These are phyloP conservation scores for Rutstroemia sp. DNA, from an alignment of 2,329 filamentous ascomycete species.

Conservation along the genomic window DNA sequence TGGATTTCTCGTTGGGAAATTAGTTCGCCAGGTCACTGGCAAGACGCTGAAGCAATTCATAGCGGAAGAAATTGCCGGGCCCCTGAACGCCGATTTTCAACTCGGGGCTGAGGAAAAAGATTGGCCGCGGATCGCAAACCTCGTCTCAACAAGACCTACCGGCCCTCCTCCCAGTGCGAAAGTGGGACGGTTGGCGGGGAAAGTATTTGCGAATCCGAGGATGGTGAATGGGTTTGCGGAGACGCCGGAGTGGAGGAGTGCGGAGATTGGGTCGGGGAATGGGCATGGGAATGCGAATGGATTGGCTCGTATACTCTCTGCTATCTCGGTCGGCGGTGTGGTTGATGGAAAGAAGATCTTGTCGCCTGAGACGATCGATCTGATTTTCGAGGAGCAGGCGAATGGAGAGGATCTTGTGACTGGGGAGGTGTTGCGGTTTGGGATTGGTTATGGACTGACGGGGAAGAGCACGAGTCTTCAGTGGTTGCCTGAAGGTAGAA, in stretches of 20 bases:
- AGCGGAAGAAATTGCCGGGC: conserved; percentile 5
- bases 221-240: background rate
- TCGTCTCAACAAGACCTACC: no score
- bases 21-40: conserved; percentile 35
- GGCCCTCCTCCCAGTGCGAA: conserved; percentile 3
- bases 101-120: conserved; percentile 5
- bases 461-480: conserved; percentile 4
- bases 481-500: conserved; percentile 27
- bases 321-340: background rate
- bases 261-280: conserved; percentile 37
- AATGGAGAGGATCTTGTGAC: background rate
- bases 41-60: conserved; percentile 38
- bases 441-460: conserved; percentile 24
- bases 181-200: background rate
- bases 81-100: conserved; percentile 9
- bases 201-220: background rate
- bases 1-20: conserved; percentile 37
- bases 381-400: background rate
- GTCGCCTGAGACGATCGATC: background rate
- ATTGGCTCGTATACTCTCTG: conserved; percentile 25
- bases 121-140: background rate
- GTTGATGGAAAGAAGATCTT: background rate
- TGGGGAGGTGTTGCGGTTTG: background rate
- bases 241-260: conserved; percentile 25
- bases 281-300: conserved; percentile 39